Evolutionary conservation across 257 asterid species (phyloP).

Genomic region (Anisodus acutangulus): DNA sequence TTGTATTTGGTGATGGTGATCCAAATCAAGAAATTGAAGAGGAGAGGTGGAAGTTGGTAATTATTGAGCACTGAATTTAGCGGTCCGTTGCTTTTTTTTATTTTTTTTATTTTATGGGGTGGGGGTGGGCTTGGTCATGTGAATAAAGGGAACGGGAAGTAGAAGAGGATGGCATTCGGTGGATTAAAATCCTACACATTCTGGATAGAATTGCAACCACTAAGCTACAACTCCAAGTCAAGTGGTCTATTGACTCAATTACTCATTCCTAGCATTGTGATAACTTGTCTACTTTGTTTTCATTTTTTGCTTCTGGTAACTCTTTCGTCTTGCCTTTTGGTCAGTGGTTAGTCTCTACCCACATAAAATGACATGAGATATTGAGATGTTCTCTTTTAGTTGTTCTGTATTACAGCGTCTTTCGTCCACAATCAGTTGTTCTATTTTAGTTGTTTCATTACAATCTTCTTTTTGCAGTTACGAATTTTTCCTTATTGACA

Average conservation of each 20-base stretch:
- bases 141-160: constrained; percentile 6
- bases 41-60: constrained; percentile 99
- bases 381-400: background rate
- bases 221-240: constrained; percentile 17
- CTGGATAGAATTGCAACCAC: constrained; percentile 20
- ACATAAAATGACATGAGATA: constrained; percentile 2
- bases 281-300: constrained; percentile 3
- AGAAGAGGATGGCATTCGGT: background rate
- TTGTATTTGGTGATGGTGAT: constrained; percentile 99
- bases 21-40: constrained; percentile 99
- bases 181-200: background rate
- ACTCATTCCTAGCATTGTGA: constrained; percentile 19
- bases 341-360: background rate
- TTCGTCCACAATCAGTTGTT: background rate
- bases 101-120: background rate
- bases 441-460: background rate
- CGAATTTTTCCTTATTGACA: constrained; percentile 2
- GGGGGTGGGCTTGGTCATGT: constrained; percentile 6
- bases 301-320: constrained; percentile 24
- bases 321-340: background rate
- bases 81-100: constrained; percentile 67
- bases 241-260: constrained; percentile 19
- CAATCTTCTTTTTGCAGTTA: background rate
- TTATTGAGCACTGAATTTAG: constrained; percentile 80
- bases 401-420: background rate